Conservation (phyloP, 2,329 filamentous ascomycete species). For the Lachnellula willkommii region DNA sequence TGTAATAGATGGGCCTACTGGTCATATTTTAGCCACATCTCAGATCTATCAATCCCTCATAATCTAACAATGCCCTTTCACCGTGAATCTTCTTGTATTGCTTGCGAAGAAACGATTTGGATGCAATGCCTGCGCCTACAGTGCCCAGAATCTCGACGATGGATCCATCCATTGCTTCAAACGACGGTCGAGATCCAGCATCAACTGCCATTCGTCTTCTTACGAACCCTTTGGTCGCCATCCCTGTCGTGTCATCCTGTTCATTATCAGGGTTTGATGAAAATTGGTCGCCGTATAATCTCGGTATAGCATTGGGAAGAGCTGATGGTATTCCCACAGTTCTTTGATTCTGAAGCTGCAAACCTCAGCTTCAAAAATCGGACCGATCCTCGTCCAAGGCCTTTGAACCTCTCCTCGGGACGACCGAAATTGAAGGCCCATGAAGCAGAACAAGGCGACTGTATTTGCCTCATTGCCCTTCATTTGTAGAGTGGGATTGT, state of each 20-base stretch:
- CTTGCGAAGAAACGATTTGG: not conserved
- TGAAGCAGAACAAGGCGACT: not conserved
- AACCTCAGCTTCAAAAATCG: not conserved
- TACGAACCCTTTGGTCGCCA: not conserved
- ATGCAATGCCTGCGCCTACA: not conserved
- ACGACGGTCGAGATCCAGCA: not conserved
- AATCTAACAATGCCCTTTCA: not conserved
- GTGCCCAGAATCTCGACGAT: not conserved
- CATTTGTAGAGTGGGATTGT: not conserved
- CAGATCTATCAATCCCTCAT: not conserved
- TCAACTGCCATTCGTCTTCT: not conserved
- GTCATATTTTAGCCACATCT: conserved; percentile 1
- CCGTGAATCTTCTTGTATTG: not conserved
- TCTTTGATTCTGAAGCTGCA: not conserved
- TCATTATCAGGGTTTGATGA: not conserved
- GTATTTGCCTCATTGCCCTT: not conserved
- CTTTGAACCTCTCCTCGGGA: not conserved
- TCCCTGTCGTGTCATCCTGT: not conserved
- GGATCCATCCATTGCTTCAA: not conserved
- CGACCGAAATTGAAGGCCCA: not conserved
- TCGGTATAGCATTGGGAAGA: not conserved
- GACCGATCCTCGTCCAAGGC: not conserved
- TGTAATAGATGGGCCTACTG: not conserved
- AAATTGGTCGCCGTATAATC: not conserved
- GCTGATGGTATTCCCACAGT: not conserved